Conservation (phyloP, 2,329 filamentous ascomycete species). For the Colletotrichum spinosum region DNA sequence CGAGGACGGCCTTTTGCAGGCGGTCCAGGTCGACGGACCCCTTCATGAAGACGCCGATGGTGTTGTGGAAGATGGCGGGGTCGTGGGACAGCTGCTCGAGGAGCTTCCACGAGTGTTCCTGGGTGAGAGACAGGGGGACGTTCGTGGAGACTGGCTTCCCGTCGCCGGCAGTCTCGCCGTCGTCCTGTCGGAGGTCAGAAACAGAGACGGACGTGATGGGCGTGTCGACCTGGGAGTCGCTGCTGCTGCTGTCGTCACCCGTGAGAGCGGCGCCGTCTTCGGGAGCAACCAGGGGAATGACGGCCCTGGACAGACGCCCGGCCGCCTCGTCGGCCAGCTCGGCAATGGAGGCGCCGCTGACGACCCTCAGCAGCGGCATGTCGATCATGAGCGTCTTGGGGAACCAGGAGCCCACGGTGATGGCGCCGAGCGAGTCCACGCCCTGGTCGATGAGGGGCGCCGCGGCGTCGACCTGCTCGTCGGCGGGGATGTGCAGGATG, state of each 20-base stretch:
- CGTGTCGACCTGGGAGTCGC: not conserved
- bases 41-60: constrained; percentile 42
- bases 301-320: not conserved
- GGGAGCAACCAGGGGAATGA: constrained; percentile 1
- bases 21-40: constrained; percentile 47
- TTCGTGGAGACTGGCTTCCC: not conserved
- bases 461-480: constrained; percentile 9
- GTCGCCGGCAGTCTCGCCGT: not conserved
- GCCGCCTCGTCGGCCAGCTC: constrained; percentile 21
- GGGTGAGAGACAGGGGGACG: constrained; percentile 6
- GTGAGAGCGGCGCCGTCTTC: not conserved
- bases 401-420: constrained; percentile 53
- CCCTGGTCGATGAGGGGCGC: constrained; percentile 17
- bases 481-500: constrained; percentile 1
- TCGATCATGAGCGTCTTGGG: constrained; percentile 55
- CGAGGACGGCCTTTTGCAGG: constrained; percentile 48
- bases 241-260: not conserved
- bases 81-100: constrained; percentile 47
- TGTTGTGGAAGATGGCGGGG: constrained; percentile 55
- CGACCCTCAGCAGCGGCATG: constrained; percentile 58
- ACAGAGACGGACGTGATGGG: not conserved
- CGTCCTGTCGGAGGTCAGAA: not conserved
- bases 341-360: constrained; percentile 45
- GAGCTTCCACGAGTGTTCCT: constrained; percentile 41
- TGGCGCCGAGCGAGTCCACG: constrained; percentile 4